Base-by-base conservation (phyloP, 352 stramenopile genomes). In the Globisporangium megalacanthum region DNA sequence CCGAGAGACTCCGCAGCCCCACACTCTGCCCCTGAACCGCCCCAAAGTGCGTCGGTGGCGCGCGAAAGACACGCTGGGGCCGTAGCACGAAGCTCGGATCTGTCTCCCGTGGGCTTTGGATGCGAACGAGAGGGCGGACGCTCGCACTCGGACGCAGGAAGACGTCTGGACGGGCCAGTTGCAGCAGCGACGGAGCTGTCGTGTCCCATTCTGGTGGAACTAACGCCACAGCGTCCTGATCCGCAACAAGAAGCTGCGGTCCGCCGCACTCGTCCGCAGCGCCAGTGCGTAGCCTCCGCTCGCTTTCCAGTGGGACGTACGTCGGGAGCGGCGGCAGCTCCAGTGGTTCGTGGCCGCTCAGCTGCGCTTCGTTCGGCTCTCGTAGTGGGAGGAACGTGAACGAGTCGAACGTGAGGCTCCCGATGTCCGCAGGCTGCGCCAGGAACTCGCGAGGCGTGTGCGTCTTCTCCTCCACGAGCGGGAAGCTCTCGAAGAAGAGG, bases 371-470 rank as follows among this genome's bases (percentile, higher is more conserved):
- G 19, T 89, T 70, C 10, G 69, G 78, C 53, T 85, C 72, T 25
- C 72, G 72, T 20, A 95, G 61, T 14, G 72, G 65, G 56, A 94
- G 79, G 57, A 88, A 86, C 13, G 63, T 58, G 17, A 92, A 77
- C 25, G 82, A 59, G 47, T 89, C 69, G 20, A 74, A 75, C 52
- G 77, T 69, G 1, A 83, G 62, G 6, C 72, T 65, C 62, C 72
- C 79, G 25, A 29, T 4, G 44, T 86, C 71, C 2, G 67, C 50
- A 20, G 77, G 60, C 17, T 79, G 54, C n/a, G 63, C 55, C 31
- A 87, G 76, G 39, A 52, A 56, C 11, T 72, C 60, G 6, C 73
- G 76, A 4, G 67, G 41, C 17, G 50, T 48, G 52, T 74, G 69
- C 0, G 76, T 69, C 31, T 70, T 86, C 50, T 87, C 77, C 42